Evolutionary conservation across 2,329 filamentous ascomycete species (phyloP).

Genomic region (Trichoderma guizhouense): DNA sequence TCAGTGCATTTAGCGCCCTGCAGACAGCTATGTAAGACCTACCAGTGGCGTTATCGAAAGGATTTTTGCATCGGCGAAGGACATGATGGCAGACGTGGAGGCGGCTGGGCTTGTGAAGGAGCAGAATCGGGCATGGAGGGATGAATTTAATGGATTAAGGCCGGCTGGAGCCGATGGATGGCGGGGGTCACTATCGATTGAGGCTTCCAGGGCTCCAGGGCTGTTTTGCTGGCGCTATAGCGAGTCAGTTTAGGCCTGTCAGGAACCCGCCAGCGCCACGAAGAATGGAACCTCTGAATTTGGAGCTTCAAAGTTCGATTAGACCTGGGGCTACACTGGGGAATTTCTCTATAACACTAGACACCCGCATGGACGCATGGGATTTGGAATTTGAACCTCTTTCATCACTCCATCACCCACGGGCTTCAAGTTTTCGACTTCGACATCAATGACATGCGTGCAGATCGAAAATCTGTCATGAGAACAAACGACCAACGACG

Average conservation of each 20-base stretch:
- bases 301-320: not conserved
- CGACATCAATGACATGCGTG: not conserved
- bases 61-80: constrained; percentile 41
- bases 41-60: constrained; percentile 45
- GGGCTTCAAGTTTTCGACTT: not conserved
- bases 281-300: not conserved
- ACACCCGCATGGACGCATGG: too few relatives aligned
- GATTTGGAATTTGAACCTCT: too few relatives aligned
- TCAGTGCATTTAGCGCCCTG: not conserved
- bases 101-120: not conserved
- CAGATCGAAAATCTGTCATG: not conserved
- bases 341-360: not conserved
- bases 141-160: not conserved
- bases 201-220: not conserved
- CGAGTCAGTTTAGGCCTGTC: not conserved
- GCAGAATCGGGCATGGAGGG: not conserved
- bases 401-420: too few relatives aligned
- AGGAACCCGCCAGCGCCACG: not conserved
- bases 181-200: not conserved
- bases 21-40: constrained; percentile 9
- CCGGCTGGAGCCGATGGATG: not conserved
- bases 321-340: not conserved
- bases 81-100: constrained; percentile 33
- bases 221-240: not conserved
- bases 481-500: not conserved